Base-by-base conservation (phyloP, 2,329 filamentous ascomycete genomes). In the Alternaria dauci region DNA sequence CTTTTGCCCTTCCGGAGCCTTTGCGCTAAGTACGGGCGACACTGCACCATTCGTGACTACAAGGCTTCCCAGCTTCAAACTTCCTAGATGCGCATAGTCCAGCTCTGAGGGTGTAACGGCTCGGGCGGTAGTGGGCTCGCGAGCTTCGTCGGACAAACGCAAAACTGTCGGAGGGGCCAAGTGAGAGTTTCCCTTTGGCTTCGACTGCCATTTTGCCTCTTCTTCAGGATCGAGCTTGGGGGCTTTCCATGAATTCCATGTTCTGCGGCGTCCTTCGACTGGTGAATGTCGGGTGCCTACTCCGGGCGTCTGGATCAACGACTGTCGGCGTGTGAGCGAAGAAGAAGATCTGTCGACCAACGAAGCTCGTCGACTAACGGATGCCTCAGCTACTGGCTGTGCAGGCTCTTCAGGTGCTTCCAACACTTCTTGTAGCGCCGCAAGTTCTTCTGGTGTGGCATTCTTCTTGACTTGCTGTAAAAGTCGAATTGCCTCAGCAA, bases 401-500 rank as follows among this genome's bases (percentile, higher is more conserved):
- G 55, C 52, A 25, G 43, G 18, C 18, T 69, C 67, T 14, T 69
- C 65, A 5, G 67, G 63, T 36, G 68, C 59, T 39, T 71, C 69
- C 8, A 77, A 54, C 43, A 72, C 74, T 71, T 75, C 66, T 12
- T 75, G 75, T 34, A 80, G 66, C 39, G 82, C 80, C 25, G 81
- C 81, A 32, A 84, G 72, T 57, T 84, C 81, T 54, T 83, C 81
- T 2, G 81, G 81, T 6, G 81, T 79, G 1, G 81, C 82, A 43
- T 75, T 82, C 69, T 81, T 83, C 69, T 80, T 81, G 58, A 84
- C 73, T 67, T 84, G 78, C 57, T 83, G 79, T 60, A 84, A 63
- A 36, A 84, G 71, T 28, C 72, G 73, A 39, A 84, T 80, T 6
- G 82, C 81, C 11, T 80, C 76, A 39, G 80, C 79, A 36, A 84